A percentile compares a stretch with the other conserved stretches of the same genome.
These are phyloP conservation scores for Dorcoceras hygrometricum DNA, from an alignment of 257 asterid genomes.

Conservation along the genomic window DNA sequence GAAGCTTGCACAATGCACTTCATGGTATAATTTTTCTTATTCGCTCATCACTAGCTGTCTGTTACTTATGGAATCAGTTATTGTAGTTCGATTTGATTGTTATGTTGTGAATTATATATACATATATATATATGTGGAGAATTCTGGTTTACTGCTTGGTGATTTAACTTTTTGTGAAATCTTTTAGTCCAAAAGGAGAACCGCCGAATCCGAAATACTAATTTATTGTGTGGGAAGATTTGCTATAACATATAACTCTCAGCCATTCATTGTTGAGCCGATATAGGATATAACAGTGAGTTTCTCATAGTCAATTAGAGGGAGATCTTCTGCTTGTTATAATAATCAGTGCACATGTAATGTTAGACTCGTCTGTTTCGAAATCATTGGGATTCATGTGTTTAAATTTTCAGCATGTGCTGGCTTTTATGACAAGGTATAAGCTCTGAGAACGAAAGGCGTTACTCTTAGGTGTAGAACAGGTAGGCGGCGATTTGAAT, in stretches of 20 bases:
- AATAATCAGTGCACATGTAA: background rate
- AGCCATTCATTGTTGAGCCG: background rate
- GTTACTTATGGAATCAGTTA: background rate
- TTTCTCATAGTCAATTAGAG: background rate
- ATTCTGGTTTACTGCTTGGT: background rate
- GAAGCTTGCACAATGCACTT: slow-evolving; percentile 72
- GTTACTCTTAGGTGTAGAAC: background rate
- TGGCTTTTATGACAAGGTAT: background rate
- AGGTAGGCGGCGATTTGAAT: background rate
- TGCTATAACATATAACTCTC: background rate
- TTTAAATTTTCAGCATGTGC: background rate
- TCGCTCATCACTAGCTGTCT: background rate
- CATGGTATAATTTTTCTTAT: slow-evolving; percentile 51
- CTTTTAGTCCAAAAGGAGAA: background rate
- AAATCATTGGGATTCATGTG: slow-evolving; percentile 4
- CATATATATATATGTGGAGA: background rate
- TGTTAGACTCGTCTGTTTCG: background rate
- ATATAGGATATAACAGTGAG: background rate
- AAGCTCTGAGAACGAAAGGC: background rate
- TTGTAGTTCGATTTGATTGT: background rate
- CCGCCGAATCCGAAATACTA: background rate
- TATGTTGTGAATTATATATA: background rate
- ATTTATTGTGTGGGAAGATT: background rate
- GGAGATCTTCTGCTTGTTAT: background rate
- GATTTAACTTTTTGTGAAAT: background rate